Evolutionary conservation across 768 basidiomycete species (phyloP), one percentile per base, ranked within the genome.

Genomic region (Clitopilus passeckerianus): DNA sequence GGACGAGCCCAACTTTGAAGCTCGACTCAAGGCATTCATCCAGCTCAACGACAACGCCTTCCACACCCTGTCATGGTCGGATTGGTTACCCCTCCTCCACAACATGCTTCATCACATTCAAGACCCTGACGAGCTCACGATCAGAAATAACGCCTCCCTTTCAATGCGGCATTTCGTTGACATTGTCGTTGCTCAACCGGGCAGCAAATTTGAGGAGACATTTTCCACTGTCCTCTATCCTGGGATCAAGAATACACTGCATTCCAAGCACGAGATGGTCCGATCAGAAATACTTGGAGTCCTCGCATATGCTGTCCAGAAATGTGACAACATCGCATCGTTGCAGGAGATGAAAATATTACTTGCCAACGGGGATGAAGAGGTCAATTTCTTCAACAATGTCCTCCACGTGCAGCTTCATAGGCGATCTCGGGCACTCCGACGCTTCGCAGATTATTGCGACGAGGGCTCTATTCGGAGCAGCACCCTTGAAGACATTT

Each of bases 341-440:
- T 72, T 98, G 24, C 85, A 85, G 54, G 95, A 98, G 68, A 87
- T 98, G 86, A 84, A 76, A 22, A 80, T 86, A 10, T 74, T 98
- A 6, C 80, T 98, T 33, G 92, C 91, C 7, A 85, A 80, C 16
- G 95, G 93, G 1, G 95, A 98, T 68, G 88, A 91, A 54, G 96
- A 99, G 71, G 94, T 93, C 33, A 95, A 90, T 68, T 95, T 98
- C 76, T 98, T 99, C 82, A 89, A 88, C 77, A 99, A 99, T 71
- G 86, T 98, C 53, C 84, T 90, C 57, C 97, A 99, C 68, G 84
- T 98, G 46, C 97, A 99, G 72, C 75, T 89, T 2, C 95, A 98
- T 71, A 86, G 95, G 62, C 86, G 96, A 22, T 86, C 87, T 1
- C 77, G 96, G 60, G 95, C 96, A 2, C 78, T 97, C 27, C 84